These are phyloP conservation scores for Daldinia vernicosa DNA, from an alignment of 495 filamentous ascomycete species.

Conservation along the genomic window DNA sequence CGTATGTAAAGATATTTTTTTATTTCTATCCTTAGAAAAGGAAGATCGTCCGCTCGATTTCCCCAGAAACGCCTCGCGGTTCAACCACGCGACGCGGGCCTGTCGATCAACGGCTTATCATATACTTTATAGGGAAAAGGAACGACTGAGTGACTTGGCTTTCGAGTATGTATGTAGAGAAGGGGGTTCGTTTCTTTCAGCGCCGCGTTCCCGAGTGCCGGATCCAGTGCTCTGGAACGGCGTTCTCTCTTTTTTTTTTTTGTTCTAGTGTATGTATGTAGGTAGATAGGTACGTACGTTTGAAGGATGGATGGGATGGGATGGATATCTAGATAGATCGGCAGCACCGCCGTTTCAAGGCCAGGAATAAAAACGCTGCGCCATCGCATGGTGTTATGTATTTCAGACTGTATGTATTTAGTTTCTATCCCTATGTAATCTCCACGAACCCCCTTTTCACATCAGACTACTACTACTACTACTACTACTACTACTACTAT, in stretches of 20 bases:
- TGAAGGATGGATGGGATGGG: neutral
- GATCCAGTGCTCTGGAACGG: constrained; percentile 35
- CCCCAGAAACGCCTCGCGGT: neutral
- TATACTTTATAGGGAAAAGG: constrained; percentile 35
- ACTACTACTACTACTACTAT: no score
- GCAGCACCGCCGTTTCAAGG: neutral
- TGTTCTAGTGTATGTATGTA: constrained; percentile 1
- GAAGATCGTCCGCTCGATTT: no score
- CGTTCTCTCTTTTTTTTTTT: neutral
- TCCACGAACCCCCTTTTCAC: constrained; percentile 5
- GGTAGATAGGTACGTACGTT: neutral
- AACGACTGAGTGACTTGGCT: constrained; percentile 1
- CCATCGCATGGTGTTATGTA: neutral
- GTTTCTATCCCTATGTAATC: neutral
- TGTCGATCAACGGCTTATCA: constrained; percentile 41
- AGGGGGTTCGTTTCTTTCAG: neutral
- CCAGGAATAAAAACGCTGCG: neutral
- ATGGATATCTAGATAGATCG: constrained; percentile 25
- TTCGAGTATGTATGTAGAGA: neutral
- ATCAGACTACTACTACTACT: neutral
- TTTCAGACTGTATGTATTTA: neutral
- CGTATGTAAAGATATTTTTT: no score
- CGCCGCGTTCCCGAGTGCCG: constrained; percentile 26
- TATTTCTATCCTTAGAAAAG: no score
- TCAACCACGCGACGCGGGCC: constrained; percentile 30